Conservation (phyloP, 2,329 filamentous ascomycete species). For the Curvularia verruculosa region DNA sequence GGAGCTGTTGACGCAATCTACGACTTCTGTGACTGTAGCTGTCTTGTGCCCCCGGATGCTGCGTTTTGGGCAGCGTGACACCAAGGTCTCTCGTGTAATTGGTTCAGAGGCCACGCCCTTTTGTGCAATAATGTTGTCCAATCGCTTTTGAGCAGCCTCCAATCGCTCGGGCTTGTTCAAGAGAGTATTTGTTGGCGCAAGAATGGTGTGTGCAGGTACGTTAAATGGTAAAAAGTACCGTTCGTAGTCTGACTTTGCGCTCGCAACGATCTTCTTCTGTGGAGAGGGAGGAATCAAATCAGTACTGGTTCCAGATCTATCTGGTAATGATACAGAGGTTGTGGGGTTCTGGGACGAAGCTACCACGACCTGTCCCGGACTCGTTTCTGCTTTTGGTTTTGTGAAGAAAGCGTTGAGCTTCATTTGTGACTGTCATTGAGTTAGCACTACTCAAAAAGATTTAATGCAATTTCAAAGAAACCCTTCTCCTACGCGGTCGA, state of each 20-base stretch:
- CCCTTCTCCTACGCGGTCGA: neutral
- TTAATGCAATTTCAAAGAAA: neutral
- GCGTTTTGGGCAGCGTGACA: conserved; percentile 22
- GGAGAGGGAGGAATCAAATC: conserved; percentile 40
- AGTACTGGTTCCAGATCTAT: conserved; percentile 28
- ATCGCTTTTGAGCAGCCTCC: conserved; percentile 33
- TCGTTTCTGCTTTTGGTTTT: conserved; percentile 48
- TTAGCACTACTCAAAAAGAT: conserved; percentile 23
- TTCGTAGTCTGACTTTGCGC: conserved; percentile 53
- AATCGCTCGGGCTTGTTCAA: conserved; percentile 38
- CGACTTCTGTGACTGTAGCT: conserved; percentile 44
- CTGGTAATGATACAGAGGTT: conserved; percentile 35
- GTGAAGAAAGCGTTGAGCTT: conserved; percentile 54
- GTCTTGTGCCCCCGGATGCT: conserved; percentile 25
- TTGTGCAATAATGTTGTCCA: conserved; percentile 34
- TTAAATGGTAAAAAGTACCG: conserved; percentile 82
- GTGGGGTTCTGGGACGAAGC: conserved; percentile 43
- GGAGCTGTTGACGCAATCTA: conserved; percentile 54
- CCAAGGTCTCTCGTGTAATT: conserved; percentile 25
- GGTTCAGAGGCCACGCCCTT: conserved; percentile 22
- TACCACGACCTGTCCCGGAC: conserved; percentile 36
- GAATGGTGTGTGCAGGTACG: conserved; percentile 71
- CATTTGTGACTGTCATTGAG: conserved; percentile 45
- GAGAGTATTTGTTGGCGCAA: conserved; percentile 63
- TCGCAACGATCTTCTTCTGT: conserved; percentile 42